A percentile compares a stretch with the other conserved stretches of the same genome.
These are phyloP conservation scores for Marchantia paleacea DNA, from an alignment of 225 moss, liverwort and hornwort genomes.

Conservation along the genomic window DNA sequence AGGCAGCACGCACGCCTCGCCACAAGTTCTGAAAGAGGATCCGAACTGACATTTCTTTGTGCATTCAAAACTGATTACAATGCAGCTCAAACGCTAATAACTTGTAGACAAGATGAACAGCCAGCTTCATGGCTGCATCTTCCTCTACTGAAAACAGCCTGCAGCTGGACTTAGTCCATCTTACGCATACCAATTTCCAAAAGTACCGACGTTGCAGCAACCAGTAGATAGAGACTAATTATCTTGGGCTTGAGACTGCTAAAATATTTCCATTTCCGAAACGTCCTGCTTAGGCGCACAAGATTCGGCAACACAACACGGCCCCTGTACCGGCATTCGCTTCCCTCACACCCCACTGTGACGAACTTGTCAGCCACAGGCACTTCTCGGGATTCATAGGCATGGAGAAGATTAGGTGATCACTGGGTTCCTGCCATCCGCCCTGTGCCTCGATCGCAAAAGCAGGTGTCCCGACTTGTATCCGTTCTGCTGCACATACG, in stretches of 20 bases:
- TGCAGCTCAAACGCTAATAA: background rate
- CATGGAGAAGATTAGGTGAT: conserved; percentile 15
- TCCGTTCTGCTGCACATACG: background rate
- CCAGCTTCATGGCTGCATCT: background rate
- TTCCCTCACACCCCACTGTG: conserved; percentile 21
- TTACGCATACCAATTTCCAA: background rate
- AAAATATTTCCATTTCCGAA: background rate
- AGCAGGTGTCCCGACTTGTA: background rate
- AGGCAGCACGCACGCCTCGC: background rate
- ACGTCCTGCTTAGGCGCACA: background rate
- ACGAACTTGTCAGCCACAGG: conserved; percentile 14
- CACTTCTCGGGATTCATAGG: background rate
- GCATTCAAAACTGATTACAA: background rate
- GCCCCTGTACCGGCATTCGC: background rate
- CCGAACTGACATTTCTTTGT: background rate
- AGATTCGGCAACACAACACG: background rate
- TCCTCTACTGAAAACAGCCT: background rate
- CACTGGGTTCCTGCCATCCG: conserved; percentile 7
- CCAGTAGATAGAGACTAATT: background rate
- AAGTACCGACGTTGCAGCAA: background rate
- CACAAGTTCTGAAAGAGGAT: background rate
- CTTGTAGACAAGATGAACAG: background rate
- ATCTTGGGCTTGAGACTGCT: background rate
- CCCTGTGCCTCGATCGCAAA: background rate
- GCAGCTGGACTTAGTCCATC: background rate